These are phyloP conservation scores for Hymenoscyphus albidus DNA, from an alignment of 2,329 filamentous ascomycete species.

Conservation along the genomic window DNA sequence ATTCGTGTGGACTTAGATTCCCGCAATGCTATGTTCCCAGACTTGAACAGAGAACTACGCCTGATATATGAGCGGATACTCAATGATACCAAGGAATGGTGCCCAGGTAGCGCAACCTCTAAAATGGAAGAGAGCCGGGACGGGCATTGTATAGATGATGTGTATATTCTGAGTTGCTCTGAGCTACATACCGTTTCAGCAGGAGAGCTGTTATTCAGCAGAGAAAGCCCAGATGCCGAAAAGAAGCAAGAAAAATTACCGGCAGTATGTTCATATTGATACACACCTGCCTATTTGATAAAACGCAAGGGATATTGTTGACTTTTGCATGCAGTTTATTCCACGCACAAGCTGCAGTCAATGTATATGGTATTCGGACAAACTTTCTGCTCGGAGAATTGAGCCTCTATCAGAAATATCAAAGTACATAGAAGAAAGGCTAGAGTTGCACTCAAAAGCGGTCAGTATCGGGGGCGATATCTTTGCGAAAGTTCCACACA, in stretches of 20 bases:
- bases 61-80: neutral
- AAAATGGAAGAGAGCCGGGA: neutral
- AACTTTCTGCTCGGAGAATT: slow-evolving; percentile 11
- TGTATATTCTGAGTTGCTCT: slow-evolving; percentile 1
- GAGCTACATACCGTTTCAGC: neutral
- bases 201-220: neutral
- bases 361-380: slow-evolving; percentile 9
- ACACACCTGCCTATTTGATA: neutral
- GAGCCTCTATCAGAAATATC: slow-evolving; percentile 13
- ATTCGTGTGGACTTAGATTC: neutral
- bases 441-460: neutral
- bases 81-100: neutral
- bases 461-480: neutral
- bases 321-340: neutral
- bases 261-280: neutral
- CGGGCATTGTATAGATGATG: neutral
- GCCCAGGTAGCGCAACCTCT: neutral
- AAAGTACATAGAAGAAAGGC: neutral
- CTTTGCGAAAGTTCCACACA: neutral
- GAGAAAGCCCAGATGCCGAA: neutral
- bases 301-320: neutral
- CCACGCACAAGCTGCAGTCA: slow-evolving; percentile 8
- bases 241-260: neutral
- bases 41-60: neutral
- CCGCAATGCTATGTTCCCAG: neutral